Conservation (phyloP, 345 rosid genomes). For the Lepidium aucheri region DNA sequence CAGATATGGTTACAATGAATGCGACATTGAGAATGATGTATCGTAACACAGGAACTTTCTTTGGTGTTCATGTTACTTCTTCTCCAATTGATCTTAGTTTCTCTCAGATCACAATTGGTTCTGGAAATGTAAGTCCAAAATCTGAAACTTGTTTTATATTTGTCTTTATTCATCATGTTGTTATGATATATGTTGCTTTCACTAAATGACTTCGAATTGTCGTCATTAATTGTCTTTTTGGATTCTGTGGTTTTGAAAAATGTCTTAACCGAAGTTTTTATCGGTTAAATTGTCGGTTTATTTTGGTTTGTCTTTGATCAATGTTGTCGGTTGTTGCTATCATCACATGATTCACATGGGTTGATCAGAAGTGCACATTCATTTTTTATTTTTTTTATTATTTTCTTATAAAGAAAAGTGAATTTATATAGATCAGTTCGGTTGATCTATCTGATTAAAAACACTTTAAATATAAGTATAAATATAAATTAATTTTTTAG, state of each 20-base stretch:
- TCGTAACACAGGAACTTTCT: constrained; percentile 84
- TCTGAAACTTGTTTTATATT: background rate
- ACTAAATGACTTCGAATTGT: background rate
- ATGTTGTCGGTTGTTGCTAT: background rate
- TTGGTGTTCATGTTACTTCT: constrained; percentile 82
- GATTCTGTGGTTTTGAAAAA: too few relatives aligned
- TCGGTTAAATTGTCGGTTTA: too few relatives aligned
- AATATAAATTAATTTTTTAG: too few relatives aligned
- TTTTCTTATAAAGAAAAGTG: too few relatives aligned
- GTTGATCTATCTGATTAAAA: too few relatives aligned
- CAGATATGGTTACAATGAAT: constrained; percentile 84
- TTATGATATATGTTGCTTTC: background rate
- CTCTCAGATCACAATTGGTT: constrained; percentile 57
- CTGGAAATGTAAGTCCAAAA: constrained; percentile 58
- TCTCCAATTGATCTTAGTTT: constrained; percentile 64
- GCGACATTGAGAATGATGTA: constrained; percentile 70
- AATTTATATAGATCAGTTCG: too few relatives aligned
- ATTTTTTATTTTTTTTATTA: too few relatives aligned
- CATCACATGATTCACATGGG: constrained; percentile 7
- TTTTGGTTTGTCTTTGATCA: background rate
- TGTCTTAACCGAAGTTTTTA: background rate
- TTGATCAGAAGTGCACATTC: constrained; percentile 9
- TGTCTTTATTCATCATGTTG: background rate
- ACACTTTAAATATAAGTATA: too few relatives aligned
- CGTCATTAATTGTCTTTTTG: too few relatives aligned